Evolutionary conservation across 2,329 filamentous ascomycete species (phyloP), one percentile per base, ranked within the genome.

Genomic region (Xylaria sp.): DNA sequence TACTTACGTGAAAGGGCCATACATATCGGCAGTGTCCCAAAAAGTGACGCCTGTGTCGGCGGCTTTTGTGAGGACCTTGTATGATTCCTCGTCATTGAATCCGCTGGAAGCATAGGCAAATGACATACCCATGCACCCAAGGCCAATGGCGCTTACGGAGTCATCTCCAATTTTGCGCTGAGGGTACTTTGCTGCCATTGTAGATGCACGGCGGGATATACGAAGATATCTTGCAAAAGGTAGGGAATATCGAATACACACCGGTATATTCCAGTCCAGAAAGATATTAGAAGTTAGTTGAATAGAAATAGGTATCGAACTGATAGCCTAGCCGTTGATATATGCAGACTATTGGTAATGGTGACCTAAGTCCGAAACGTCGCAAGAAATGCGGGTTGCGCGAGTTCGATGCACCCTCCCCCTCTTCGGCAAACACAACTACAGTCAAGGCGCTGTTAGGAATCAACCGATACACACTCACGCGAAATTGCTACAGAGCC

Each of bases 61-160:
- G 3, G 75, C 75, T 39, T 25, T 53, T 4, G 75, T 76, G 23
- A 76, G 69, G 52, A 76, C 74, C 45, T 71, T 67, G 39, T 70
- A 68, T 18, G 74, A 72, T 53, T 76, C 73, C 20, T 73, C 73
- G 28, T 76, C 72, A 39, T 76, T 56, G 65, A 68, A 75, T n/a
- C 75, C 74, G 39, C 75, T 72, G 0, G 76, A 77, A 7, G 76
- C 75, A 66, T 80, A 80, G 13, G 68, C 73, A 60, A 75, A 79
- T 34, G 72, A 75, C 80, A 77, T 77, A 41, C 76, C 83, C 84
- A 86, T 86, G 45, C 80, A 78, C 28, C 84, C 84, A 32, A 84
- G 81, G 12, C 84, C 84, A 4, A 84, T 70, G 18, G 79, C 79
- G 10, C 80, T 81, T 52, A 87, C 82, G 36, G 61, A 60, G 61